Evolutionary conservation across 2,329 filamentous ascomycete species (phyloP), one percentile per base, ranked within the genome.

Genomic region (Fusarium tupiense): DNA sequence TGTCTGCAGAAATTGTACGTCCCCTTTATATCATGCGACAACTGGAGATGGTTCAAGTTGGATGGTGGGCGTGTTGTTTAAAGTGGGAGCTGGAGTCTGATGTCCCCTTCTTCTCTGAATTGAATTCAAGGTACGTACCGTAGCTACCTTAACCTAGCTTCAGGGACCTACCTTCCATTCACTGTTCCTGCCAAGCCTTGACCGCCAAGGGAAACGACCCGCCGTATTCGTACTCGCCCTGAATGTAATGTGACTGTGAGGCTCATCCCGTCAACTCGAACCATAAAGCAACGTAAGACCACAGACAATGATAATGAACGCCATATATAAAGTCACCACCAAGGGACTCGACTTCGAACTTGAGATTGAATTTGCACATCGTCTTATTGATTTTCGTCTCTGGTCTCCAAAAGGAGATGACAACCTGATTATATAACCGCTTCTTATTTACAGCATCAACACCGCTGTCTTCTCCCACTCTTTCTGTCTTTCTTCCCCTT

Each of bases 351-450:
- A 35, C 31, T 20, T 29, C 26, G 33, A 56, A 8, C 26, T 10
- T 37, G 17, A 26, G 37, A n/a, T 43, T 56, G 38, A 53, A 69
- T 67, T 76, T 71, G 50, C 59, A 65, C 62, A 68, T 75, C 69
- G 64, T 78, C 60, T 76, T 73, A 64, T 78, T 76, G 69, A 65
- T 76, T 71, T 70, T 67, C 68, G 49, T 76, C 41, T 73, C 74
- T 76, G 69, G 66, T 78, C 69, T 78, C 75, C 77, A 78, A 75
- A 73, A 76, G 61, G 46, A 72, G 77, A 53, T 71, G 61, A 75
- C 68, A 76, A 78, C 69, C 72, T 78, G 75, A 76, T 78, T 78
- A 79, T 78, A 69, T 75, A 73, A 69, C 65, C 67, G 54, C 70
- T 65, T 52, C 63, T 50, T 78, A 78, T 78, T 69, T 77, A 76